Conservation (phyloP, 805 yeast species). For the Candida ortonii region DNA sequence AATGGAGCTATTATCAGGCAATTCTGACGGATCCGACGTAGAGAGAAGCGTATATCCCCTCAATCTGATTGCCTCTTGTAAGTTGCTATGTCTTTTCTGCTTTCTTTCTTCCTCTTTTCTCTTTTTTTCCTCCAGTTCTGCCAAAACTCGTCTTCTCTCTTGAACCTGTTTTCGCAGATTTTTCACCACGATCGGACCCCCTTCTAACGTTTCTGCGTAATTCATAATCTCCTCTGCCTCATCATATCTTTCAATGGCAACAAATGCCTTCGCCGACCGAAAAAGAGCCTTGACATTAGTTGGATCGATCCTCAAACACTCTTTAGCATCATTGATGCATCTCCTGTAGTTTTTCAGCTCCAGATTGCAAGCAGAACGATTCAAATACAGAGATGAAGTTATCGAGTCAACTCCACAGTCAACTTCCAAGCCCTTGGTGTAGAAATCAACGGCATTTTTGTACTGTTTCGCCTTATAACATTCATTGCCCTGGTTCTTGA, state of each 20-base stretch:
- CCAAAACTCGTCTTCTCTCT: slow-evolving; percentile 25
- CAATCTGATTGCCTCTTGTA: slow-evolving; percentile 57
- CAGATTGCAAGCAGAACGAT: slow-evolving; percentile 89
- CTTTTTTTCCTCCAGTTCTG: slow-evolving; percentile 28
- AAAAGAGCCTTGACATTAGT: slow-evolving; percentile 78
- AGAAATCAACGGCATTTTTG: slow-evolving; percentile 72
- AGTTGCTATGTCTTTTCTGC: slow-evolving; percentile 39
- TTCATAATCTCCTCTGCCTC: slow-evolving; percentile 68
- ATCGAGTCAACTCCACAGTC: slow-evolving; percentile 56
- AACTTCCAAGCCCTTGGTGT: slow-evolving; percentile 75
- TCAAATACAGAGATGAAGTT: slow-evolving; percentile 63
- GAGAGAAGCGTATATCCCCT: slow-evolving; percentile 53
- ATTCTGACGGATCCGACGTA: slow-evolving; percentile 53
- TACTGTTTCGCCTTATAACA: slow-evolving; percentile 69
- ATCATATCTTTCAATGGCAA: slow-evolving; percentile 60
- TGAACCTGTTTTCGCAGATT: slow-evolving; percentile 42
- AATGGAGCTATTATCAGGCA: slow-evolving; percentile 52
- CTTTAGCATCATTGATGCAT: slow-evolving; percentile 82
- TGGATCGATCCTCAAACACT: slow-evolving; percentile 63
- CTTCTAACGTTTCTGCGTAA: slow-evolving; percentile 63
- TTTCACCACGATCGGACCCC: slow-evolving; percentile 54
- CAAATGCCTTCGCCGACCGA: slow-evolving; percentile 80
- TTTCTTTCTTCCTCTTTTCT: slow-evolving; percentile 39
- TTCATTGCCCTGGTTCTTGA: slow-evolving; percentile 92
- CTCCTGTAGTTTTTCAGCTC: slow-evolving; percentile 81